Base-by-base conservation (phyloP, 2,329 filamentous ascomycete species). In the Trichoderma gracile region DNA sequence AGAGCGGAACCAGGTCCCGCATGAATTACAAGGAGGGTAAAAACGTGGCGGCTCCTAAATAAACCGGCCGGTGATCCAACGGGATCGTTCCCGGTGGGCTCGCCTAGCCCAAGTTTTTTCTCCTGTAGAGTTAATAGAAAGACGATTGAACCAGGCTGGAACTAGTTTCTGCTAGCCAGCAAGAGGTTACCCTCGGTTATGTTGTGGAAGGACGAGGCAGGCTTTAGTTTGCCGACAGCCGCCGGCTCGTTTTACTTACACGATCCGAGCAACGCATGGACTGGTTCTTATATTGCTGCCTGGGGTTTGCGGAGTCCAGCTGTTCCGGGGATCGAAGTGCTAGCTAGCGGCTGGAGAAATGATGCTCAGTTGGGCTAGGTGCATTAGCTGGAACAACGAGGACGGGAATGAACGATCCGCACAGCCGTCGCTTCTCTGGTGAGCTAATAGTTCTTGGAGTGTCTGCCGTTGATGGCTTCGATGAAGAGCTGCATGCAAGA, bases 251-350 rank as follows among this genome's bases (percentile, higher is more conserved):
- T n/a, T 42, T 42, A 46, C 42, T 27, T 52, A 45, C 27, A 33
- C 30, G 25, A 52, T n/a, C 21, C 25, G 17, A 25, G 45, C 21
- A 12, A 45, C 19, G 38, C 23, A 52, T 17, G n/a, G 25, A 17
- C 45, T 53, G n/a, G n/a, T n/a, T 23, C 43, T 53, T 54, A 46
- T 54, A 62, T 43, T 54, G 58, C 58, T 62, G 58, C 58, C 58
- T 62, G 33, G 47, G 46, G 46, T 23, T 52, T 43, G 58, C 49
- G 49, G 49, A 25, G 27, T 33, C 33, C 38, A 46, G 47, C 49
- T 54, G 33, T 61, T 61, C 58, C 47, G 46, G 58, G 58, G 47
- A 61, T 30, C 25, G 49, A 30, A 23, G 30, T 23, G 2, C 27
- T 30, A 12, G 9, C 10, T 38, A 33, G 49, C 45, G 49, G 58